These are phyloP conservation scores for Cyberlindnera mycetangii DNA, from an alignment of 805 yeast genomes.

Conservation along the genomic window DNA sequence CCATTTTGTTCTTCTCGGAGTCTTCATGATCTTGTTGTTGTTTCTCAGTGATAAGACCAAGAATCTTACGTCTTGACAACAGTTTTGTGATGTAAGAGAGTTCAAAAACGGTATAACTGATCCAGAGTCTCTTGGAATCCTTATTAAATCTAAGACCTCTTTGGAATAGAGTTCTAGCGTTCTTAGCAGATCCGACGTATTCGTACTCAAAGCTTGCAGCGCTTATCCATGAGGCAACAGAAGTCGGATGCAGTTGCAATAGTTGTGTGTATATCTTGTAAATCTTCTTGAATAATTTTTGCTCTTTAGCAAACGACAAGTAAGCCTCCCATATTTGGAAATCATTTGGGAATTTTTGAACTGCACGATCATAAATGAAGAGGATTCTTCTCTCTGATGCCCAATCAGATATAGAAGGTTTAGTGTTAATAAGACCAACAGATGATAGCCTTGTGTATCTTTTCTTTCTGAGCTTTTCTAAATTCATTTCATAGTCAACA, in stretches of 20 bases:
- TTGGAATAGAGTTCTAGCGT: slow-evolving; percentile 84
- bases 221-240: slow-evolving; percentile 86
- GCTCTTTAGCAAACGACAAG: slow-evolving; percentile 61
- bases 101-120: slow-evolving; percentile 85
- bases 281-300: slow-evolving; percentile 67
- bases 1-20: slow-evolving; percentile 30
- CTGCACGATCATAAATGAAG: slow-evolving; percentile 81
- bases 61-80: slow-evolving; percentile 75
- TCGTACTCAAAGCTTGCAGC: slow-evolving; percentile 95
- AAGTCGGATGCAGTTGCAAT: slow-evolving; percentile 85
- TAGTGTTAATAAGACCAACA: slow-evolving; percentile 52
- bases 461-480: slow-evolving; percentile 75
- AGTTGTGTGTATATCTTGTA: slow-evolving; percentile 75
- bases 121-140: slow-evolving; percentile 71
- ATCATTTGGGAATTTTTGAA: slow-evolving; percentile 75
- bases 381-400: slow-evolving; percentile 78
- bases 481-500: slow-evolving; percentile 72
- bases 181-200: slow-evolving; percentile 79
- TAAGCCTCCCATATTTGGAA: slow-evolving; percentile 76
- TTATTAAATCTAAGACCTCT: slow-evolving; percentile 81
- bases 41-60: slow-evolving; percentile 73
- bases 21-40: slow-evolving; percentile 54
- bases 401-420: slow-evolving; percentile 77
- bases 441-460: slow-evolving; percentile 60
- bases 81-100: slow-evolving; percentile 80